Evolutionary conservation across 164 flowering plant genomes (phyloP).

Genomic region (Vitis cinerea): DNA sequence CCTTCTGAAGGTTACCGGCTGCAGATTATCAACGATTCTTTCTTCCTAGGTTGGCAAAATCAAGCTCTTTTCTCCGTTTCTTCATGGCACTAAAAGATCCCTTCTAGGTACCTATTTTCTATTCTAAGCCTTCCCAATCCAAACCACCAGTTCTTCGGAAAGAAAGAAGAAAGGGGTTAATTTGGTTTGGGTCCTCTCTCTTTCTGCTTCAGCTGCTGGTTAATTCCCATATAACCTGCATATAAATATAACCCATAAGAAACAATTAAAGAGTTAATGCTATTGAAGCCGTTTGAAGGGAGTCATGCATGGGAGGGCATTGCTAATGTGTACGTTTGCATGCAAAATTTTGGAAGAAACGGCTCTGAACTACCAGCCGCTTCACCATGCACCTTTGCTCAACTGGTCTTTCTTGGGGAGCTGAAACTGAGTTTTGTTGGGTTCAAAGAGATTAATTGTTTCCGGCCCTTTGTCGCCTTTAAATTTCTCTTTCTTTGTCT

Average conservation of each 20-base stretch:
- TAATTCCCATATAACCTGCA: too few species aligned
- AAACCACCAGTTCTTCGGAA: too few species aligned
- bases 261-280: too few species aligned
- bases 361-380: neutral
- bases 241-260: too few species aligned
- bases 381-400: constrained; percentile 11
- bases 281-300: too few species aligned
- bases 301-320: constrained; percentile 8
- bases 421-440: constrained; percentile 9
- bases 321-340: constrained; percentile 3
- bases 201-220: too few species aligned
- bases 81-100: constrained; percentile 60
- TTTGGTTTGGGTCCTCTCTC: too few species aligned
- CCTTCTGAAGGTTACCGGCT: constrained; percentile 92
- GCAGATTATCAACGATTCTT: constrained; percentile 44
- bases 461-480: too few species aligned
- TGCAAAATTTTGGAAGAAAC: constrained; percentile 1
- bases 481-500: too few species aligned
- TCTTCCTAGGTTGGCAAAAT: constrained; percentile 86
- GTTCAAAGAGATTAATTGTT: neutral
- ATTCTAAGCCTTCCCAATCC: too few species aligned
- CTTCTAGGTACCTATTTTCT: too few species aligned
- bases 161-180: too few species aligned
- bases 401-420: constrained; percentile 21
- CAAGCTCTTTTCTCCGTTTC: constrained; percentile 85